A percentile compares a stretch with the other conserved stretches of the same genome.
phyloP scores from a whole-genome alignment of 768 basidiomycete species.

The Suillus placidus region DNA sequence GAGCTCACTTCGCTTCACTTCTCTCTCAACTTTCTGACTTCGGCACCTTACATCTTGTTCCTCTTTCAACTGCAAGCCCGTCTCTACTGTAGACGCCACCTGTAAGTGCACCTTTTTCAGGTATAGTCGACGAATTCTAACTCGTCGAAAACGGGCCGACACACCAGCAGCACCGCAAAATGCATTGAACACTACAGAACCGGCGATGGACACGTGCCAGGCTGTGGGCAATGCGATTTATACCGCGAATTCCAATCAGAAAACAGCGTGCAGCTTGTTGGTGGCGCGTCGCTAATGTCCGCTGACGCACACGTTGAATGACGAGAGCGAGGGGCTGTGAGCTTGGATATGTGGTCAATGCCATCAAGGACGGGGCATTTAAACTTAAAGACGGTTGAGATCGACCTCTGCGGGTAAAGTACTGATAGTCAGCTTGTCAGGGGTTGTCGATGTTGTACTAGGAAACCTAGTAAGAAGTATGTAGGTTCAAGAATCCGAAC shows the following conservation, averaged over 20 bases:
- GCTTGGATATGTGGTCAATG: conserved; percentile 37
- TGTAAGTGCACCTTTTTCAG: conserved; percentile 44
- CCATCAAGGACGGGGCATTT: neutral
- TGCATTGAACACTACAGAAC: neutral
- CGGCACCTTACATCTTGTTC: too few species aligned
- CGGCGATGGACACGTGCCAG: conserved; percentile 40
- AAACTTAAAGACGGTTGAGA: neutral
- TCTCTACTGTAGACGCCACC: conserved; percentile 30
- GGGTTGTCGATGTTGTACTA: neutral
- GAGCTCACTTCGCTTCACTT: too few species aligned
- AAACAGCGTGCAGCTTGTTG: neutral
- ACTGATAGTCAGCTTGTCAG: conserved; percentile 3
- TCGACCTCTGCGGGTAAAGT: conserved; percentile 35
- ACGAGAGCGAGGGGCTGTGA: conserved; percentile 36
- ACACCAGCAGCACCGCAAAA: neutral
- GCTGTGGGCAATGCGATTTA: conserved; percentile 45
- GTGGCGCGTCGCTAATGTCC: neutral
- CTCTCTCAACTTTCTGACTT: neutral
- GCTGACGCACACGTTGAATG: conserved; percentile 7
- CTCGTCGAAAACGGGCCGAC: conserved; percentile 18
- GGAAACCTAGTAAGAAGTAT: neutral
- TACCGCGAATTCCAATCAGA: conserved; percentile 21
- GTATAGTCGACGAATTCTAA: conserved; percentile 44
- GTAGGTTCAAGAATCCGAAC: neutral
- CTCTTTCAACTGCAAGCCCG: neutral